Evolutionary conservation across 148 eudicot species (phyloP).

Genomic region (Persicaria tinctoria): DNA sequence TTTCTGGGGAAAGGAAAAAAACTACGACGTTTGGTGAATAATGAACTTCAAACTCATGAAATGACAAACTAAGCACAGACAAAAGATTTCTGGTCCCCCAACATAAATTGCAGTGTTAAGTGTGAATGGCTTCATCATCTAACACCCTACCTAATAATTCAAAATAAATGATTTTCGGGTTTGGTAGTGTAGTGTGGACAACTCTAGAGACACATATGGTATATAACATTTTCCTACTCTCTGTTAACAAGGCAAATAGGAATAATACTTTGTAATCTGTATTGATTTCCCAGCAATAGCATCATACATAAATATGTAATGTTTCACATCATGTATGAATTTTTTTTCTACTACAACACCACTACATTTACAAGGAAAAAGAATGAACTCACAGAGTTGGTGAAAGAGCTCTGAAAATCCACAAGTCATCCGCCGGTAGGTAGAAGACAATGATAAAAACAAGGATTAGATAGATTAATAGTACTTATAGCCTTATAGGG

Average conservation of each 20-base stretch:
- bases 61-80: not conserved
- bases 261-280: not conserved
- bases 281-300: not conserved
- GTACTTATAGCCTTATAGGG: conserved; percentile 28
- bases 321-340: not conserved
- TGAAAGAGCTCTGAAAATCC: not conserved
- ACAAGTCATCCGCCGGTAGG: not conserved
- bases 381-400: not conserved
- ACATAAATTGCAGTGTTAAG: not conserved
- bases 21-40: not conserved
- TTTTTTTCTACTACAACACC: not conserved
- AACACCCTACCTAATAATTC: too few species aligned
- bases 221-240: not conserved
- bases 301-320: not conserved
- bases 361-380: conserved; percentile 1
- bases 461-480: not conserved
- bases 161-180: too few species aligned
- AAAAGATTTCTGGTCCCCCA: not conserved
- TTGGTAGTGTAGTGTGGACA: not conserved
- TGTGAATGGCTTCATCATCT: too few species aligned
- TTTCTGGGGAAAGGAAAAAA: not conserved
- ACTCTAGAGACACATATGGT: not conserved
- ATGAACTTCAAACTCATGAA: not conserved
- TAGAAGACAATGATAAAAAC: not conserved
- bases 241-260: not conserved